A percentile compares a stretch with the other conserved stretches of the same genome.
These are phyloP conservation scores for Anthoceros angustus DNA, from an alignment of 225 moss, liverwort and hornwort genomes.

Conservation along the genomic window DNA sequence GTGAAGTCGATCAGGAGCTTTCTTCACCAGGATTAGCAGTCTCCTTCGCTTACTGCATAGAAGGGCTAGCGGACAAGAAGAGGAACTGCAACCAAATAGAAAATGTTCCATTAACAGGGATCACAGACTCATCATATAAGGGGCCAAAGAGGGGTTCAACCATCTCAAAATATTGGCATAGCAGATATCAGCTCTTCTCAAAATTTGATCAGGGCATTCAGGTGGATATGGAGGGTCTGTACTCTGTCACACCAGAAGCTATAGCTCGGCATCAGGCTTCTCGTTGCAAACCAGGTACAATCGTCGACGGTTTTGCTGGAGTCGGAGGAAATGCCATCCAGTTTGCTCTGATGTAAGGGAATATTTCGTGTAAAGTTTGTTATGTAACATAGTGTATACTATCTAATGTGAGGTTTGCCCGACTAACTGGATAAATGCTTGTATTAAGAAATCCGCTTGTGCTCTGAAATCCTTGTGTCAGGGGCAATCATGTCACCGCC, in stretches of 20 bases:
- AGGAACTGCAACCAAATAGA: no score
- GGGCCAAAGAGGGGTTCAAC: slow-evolving; percentile 28
- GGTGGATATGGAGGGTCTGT: slow-evolving; percentile 98
- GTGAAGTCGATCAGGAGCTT: no score
- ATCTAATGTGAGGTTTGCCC: slow-evolving; percentile 2
- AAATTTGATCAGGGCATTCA: slow-evolving; percentile 72
- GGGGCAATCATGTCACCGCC: slow-evolving; percentile 63
- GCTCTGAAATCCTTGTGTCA: slow-evolving; percentile 12
- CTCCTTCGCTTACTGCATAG: no score
- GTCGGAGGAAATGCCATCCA: slow-evolving; percentile 97
- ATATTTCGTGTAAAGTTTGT: neutral
- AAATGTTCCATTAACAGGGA: no score
- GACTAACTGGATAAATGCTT: neutral
- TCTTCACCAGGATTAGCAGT: no score
- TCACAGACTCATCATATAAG: no score
- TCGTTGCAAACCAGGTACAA: slow-evolving; percentile 48
- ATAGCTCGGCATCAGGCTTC: slow-evolving; percentile 77
- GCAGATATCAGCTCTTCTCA: slow-evolving; percentile 65
- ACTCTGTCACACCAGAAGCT: slow-evolving; percentile 87
- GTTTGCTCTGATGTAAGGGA: slow-evolving; percentile 61
- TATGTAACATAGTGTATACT: neutral
- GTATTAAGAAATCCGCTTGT: no score
- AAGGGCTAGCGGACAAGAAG: no score
- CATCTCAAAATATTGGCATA: slow-evolving; percentile 60
- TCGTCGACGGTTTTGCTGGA: slow-evolving; percentile 81